Evolutionary conservation across 345 rosid genomes (phyloP).

Genomic region (Kandelia obovata): DNA sequence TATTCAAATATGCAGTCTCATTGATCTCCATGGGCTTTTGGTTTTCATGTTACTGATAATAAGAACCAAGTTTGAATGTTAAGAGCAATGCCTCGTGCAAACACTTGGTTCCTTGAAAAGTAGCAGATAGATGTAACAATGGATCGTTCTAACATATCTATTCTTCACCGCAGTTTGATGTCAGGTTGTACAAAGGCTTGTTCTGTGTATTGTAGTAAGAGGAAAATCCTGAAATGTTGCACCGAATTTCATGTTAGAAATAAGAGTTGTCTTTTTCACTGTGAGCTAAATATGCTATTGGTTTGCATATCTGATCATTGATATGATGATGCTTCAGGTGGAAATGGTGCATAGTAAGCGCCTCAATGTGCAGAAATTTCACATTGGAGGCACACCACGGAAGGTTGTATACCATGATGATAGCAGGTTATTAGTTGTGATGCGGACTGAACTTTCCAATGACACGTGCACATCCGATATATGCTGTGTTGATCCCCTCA

Average conservation of each 20-base stretch:
- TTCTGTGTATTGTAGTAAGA: not conserved
- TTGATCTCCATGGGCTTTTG: not conserved
- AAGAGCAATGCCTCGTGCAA: not conserved
- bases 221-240: not conserved
- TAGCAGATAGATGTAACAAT: not conserved
- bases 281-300: constrained; percentile 3
- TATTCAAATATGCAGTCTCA: not conserved
- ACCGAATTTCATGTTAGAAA: not conserved
- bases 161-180: not conserved
- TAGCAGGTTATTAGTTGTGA: constrained; percentile 75
- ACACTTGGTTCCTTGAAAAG: not conserved
- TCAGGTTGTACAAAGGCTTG: not conserved
- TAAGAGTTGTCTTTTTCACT: not conserved
- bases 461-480: constrained; percentile 70
- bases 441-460: constrained; percentile 78
- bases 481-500: constrained; percentile 81
- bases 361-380: constrained; percentile 89
- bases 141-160: not conserved
- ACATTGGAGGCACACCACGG: constrained; percentile 90
- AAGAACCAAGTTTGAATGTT: not conserved
- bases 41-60: not conserved
- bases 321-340: constrained; percentile 48
- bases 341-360: constrained; percentile 90
- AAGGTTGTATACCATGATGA: constrained; percentile 88
- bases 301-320: constrained; percentile 19